Percentiles rank a stretch among this genome's conserved stretches.
These are phyloP conservation scores for Wickerhamomyces queroliae DNA, from an alignment of 805 yeast species.

Conservation along the genomic window DNA sequence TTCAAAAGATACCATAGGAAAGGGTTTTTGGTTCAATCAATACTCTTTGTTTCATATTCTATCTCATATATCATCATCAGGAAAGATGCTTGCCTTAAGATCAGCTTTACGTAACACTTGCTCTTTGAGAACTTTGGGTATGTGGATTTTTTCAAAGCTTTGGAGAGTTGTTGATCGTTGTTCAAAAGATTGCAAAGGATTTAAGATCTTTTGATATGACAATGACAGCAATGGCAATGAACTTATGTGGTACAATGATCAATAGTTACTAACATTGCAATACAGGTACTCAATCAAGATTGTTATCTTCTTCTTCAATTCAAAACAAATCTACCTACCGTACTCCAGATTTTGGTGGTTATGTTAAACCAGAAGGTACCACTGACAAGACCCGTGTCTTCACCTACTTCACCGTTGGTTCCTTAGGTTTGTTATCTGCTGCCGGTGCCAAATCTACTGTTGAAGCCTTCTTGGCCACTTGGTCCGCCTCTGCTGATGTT, in stretches of 20 bases:
- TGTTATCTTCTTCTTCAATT: conserved; percentile 32
- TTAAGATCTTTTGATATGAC: neutral
- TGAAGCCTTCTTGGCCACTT: conserved; percentile 82
- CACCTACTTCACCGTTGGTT: conserved; percentile 97
- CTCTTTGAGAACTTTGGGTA: conserved; percentile 22
- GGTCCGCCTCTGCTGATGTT: conserved; percentile 98
- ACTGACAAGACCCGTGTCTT: conserved; percentile 78
- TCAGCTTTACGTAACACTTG: conserved; percentile 22
- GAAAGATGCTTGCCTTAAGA: conserved; percentile 23
- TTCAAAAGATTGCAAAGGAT: too few species aligned
- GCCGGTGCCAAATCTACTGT: conserved; percentile 97
- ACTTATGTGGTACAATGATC: neutral
- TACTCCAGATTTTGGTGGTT: conserved; percentile 85
- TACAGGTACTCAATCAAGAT: conserved; percentile 23
- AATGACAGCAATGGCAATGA: neutral
- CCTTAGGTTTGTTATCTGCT: conserved; percentile 83
- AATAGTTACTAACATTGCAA: conserved; percentile 7
- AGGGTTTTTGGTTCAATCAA: neutral
- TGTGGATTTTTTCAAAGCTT: conserved; percentile 3
- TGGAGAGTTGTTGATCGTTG: neutral
- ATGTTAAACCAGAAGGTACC: conserved; percentile 65
- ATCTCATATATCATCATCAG: neutral
- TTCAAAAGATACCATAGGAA: too few species aligned
- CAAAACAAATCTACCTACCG: conserved; percentile 71
- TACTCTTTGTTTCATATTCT: conserved; percentile 3